phyloP scores from a whole-genome alignment of 257 asterid species.

The Anisodus acutangulus region DNA sequence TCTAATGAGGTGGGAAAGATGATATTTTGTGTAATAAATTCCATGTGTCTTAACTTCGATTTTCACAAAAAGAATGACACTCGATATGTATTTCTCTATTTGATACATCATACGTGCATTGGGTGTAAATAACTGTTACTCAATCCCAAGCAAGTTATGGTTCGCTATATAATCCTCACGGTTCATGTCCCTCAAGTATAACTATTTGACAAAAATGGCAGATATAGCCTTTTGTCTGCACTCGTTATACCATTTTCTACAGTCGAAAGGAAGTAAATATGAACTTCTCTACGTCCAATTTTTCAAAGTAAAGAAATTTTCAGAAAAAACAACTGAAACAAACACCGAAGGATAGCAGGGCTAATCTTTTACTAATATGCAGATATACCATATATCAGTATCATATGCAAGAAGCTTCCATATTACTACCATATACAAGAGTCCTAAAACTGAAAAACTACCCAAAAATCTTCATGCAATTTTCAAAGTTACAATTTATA shows the following conservation, averaged over 20 bases:
- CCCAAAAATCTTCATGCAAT: neutral
- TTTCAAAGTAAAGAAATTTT: neutral
- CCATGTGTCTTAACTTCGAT: neutral
- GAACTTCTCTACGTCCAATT: neutral
- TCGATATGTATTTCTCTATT: neutral
- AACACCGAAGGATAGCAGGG: neutral
- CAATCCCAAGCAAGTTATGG: neutral
- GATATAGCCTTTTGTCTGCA: conserved; percentile 32
- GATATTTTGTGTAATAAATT: neutral
- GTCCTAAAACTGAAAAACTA: neutral
- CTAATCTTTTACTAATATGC: neutral
- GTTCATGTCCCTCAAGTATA: neutral
- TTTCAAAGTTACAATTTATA: neutral
- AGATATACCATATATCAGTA: neutral
- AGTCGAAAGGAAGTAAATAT: neutral
- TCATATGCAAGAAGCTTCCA: neutral
- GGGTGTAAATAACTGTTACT: neutral
- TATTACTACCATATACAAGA: neutral
- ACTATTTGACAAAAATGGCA: conserved; percentile 27
- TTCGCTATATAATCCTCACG: neutral
- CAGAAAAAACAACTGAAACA: neutral
- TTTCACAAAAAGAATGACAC: too few species aligned
- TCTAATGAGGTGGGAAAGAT: too few species aligned
- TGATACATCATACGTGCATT: neutral
- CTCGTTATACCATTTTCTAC: neutral